Evolutionary conservation across 2,329 filamentous ascomycete species (phyloP), one percentile per base, ranked within the genome.

Genomic region (Diaporthe aspalathi): DNA sequence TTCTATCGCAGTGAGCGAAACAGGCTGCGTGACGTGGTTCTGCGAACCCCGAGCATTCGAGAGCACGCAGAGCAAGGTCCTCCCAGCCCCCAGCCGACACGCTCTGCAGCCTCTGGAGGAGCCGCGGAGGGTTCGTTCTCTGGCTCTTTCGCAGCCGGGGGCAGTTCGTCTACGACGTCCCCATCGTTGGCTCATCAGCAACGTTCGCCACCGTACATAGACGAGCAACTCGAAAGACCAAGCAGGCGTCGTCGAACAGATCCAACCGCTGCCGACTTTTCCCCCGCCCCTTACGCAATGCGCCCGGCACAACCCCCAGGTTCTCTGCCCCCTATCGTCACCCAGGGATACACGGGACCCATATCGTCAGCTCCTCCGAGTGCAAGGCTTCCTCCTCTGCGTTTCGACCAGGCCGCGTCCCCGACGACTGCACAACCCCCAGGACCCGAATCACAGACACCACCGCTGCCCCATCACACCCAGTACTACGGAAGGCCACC

Each of bases 1-100:
- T 94, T 90, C 79, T 95, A 95, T 79, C 88, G 90, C 56, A 84
- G 85, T 11, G 93, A 96, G 76, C 86, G 93, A 63, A 91, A 94
- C 76, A 89, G 92, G 62, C 87, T 95, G 73, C 86, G 90, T 66
- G 89, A 91, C n/a, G 81, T 94, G 43, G 84, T 94, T 1, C 81
- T 86, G 62, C 87, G 89, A 73, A 88, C 89, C 5, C 87, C 90
- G 2, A 85, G 87, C 38, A 86, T 88, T 74, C 84, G 84, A 75
- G 84, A 89, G 43, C 82, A 85, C 65, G 87, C 85, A 5, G 84
- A 84, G 68, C 81, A 84, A 63, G 85, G 84, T 5, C 87, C 86
- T 9, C 83, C 83, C n/a, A 90, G 86, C 76, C 88, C 88, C 20
- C 77, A 78, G 2, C 78, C 81, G 20, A 77, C 73, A 12, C 57